phyloP scores from a whole-genome alignment of 257 asterid species.

The Capsicum rhomboideum region DNA sequence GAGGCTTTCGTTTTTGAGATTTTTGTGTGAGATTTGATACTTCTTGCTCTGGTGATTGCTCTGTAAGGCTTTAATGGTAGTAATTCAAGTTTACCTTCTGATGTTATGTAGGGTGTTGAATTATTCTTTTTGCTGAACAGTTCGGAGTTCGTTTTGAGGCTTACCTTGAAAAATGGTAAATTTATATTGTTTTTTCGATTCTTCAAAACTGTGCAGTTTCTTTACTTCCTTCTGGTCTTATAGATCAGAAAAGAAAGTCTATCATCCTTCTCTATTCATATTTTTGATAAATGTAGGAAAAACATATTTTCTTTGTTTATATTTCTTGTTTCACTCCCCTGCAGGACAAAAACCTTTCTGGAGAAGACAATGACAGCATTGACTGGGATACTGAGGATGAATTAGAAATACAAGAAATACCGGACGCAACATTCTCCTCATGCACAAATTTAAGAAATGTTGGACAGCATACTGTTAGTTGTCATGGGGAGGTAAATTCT shows the following conservation, averaged over 20 bases:
- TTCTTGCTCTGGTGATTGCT: background rate
- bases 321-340: background rate
- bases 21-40: background rate
- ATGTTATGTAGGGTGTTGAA: background rate
- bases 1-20: background rate
- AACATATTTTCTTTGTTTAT: background rate
- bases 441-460: background rate
- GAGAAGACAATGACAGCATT: conserved; percentile 15
- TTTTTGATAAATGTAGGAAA: background rate
- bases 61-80: background rate
- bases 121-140: background rate
- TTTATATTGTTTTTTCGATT: background rate
- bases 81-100: background rate
- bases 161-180: background rate
- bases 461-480: background rate
- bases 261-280: background rate
- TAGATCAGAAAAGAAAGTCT: background rate
- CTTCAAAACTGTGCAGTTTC: background rate
- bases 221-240: background rate
- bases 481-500: conserved; percentile 4
- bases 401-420: conserved; percentile 15
- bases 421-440: background rate
- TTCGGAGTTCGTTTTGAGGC: background rate
- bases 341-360: conserved; percentile 17
- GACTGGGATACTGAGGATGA: conserved; percentile 44